Evolutionary conservation across 2,329 filamentous ascomycete species (phyloP), one percentile per base, ranked within the genome.

Genomic region (Dendrostoma leiphaemia): DNA sequence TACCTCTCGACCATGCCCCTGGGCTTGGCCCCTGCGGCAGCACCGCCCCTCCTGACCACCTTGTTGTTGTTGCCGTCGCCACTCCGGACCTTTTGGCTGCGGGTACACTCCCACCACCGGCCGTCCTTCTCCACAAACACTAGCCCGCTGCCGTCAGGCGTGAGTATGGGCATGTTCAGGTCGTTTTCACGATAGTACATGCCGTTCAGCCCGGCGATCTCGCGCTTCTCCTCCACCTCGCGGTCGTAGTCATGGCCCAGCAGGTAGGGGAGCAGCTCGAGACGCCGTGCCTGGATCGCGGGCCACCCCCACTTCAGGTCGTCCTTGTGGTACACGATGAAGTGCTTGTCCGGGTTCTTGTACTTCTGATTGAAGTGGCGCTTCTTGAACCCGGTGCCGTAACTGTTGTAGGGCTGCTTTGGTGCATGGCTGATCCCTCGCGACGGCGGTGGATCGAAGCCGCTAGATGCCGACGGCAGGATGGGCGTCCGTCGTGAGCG

Each of bases 361-460:
- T 59, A 59, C 43, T 53, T 49, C 15, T 57, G 53, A 26, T 59
- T 59, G 50, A 59, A 59, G 47, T 59, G 57, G 28, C 53, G 57
- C 50, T 44, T 34, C 35, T 15, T 35, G 45, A 31, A 5, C 23
- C 19, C 12, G 35, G n/a, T 28, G 45, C 28, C 23, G 17, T 8
- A 10, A 13, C 28, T 19, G 26, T 37, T 37, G 34, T 7, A 17
- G 5, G 13, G 34, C 34, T 12, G 13, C 34, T 37, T 12, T 37
- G 13, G 6, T 37, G 13, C 6, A 15, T n/a, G 13, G 34, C 17
- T 37, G 34, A 12, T 37, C 13, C 6, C 17, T 37, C 5, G 34
- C 13, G 34, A 17, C 17, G 6, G 34, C 17, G 34, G 13, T 37
- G 13, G 17, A 28, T 43, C 15, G 41, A 21, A 12, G 26, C 28